phyloP scores from a whole-genome alignment of 1,284 basidiomycete genomes.

The Heterobasidion parviporum region DNA sequence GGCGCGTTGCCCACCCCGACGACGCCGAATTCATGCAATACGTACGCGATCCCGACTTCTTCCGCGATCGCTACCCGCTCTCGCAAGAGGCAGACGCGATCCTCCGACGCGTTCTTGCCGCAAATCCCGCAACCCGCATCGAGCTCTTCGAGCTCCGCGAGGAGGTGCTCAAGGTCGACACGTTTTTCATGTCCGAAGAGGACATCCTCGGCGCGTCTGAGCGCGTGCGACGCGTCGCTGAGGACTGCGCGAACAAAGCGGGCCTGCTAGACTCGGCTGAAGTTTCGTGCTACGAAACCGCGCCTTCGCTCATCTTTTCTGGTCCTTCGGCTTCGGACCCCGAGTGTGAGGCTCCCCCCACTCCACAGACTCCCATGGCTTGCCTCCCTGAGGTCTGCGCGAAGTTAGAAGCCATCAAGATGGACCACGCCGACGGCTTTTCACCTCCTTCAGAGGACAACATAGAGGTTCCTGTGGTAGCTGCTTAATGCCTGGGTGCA shows the following conservation, averaged over 20 bases:
- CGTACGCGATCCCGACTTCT: background rate
- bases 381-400: too few relatives aligned
- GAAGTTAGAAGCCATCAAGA: too few relatives aligned
- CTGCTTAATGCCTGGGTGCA: too few relatives aligned
- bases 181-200: constrained; percentile 61
- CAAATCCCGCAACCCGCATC: constrained; percentile 17
- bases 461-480: too few relatives aligned
- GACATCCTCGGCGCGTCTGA: constrained; percentile 21
- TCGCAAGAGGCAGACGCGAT: constrained; percentile 24
- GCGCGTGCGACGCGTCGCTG: background rate
- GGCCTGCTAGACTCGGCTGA: too few relatives aligned
- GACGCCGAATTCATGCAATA: constrained; percentile 46
- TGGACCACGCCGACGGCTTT: too few relatives aligned
- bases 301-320: too few relatives aligned
- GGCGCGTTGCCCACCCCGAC: constrained; percentile 65
- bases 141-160: constrained; percentile 55
- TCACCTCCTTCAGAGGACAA: too few relatives aligned
- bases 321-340: too few relatives aligned
- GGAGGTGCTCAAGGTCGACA: constrained; percentile 50
- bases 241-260: background rate
- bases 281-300: too few relatives aligned
- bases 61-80: constrained; percentile 21
- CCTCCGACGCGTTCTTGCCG: constrained; percentile 20
- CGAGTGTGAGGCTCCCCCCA: too few relatives aligned
- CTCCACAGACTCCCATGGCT: too few relatives aligned